These are phyloP conservation scores for Neurospora sp. DNA, from an alignment of 495 filamentous ascomycete genomes.

Conservation along the genomic window DNA sequence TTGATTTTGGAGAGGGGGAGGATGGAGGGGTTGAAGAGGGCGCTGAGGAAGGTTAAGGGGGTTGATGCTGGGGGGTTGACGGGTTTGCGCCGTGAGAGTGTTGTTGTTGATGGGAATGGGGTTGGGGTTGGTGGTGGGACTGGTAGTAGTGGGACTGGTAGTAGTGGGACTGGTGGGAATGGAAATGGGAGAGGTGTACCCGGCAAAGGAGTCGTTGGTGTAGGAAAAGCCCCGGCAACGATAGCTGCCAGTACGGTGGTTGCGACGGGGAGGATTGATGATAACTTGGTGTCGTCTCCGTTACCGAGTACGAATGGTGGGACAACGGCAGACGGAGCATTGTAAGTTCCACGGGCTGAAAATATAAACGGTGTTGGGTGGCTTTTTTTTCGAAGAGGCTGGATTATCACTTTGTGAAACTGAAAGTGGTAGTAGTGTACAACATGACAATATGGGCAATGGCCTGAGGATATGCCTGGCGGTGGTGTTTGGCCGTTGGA, in stretches of 20 bases:
- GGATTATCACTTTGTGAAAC: not conserved
- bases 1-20: conserved; percentile 68
- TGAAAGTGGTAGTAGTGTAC: not conserved
- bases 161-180: not conserved
- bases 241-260: not conserved
- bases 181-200: not conserved
- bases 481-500: not conserved
- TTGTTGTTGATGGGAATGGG: not conserved
- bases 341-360: not conserved
- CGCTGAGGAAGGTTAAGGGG: conserved; percentile 45
- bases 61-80: conserved; percentile 1
- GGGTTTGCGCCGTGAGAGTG: not conserved
- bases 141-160: not conserved
- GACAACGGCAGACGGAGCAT: not conserved
- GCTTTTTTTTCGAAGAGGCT: not conserved
- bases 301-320: not conserved
- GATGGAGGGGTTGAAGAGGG: conserved; percentile 71
- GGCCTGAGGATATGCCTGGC: not conserved
- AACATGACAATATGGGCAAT: not conserved
- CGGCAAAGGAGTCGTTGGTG: not conserved
- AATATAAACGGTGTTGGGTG: not conserved
- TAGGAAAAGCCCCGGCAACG: not conserved
- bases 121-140: not conserved
- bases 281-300: not conserved
- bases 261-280: not conserved